These are phyloP conservation scores for Collybiopsis luxurians DNA, from an alignment of 768 basidiomycete species.

Conservation along the genomic window DNA sequence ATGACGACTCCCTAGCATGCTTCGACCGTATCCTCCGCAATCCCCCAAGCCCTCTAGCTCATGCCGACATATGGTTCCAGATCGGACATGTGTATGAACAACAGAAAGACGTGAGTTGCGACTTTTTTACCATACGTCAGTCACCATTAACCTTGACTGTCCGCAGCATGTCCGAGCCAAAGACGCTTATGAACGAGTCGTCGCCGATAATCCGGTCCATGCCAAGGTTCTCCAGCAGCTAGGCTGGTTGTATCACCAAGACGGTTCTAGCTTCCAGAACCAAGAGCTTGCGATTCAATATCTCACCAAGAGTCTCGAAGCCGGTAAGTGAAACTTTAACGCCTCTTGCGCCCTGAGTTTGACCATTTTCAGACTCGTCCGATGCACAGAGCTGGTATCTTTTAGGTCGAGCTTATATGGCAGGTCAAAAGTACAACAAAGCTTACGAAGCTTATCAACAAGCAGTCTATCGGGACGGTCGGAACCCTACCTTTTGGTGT, in stretches of 20 bases:
- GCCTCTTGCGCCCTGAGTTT: background rate
- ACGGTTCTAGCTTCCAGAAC: conserved; percentile 92
- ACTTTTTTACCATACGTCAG: background rate
- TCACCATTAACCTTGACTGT: background rate
- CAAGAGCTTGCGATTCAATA: conserved; percentile 93
- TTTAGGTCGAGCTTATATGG: conserved; percentile 97
- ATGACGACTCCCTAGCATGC: conserved; percentile 81
- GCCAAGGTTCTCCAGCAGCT: conserved; percentile 98
- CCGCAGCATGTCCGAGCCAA: conserved; percentile 84
- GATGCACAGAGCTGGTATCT: conserved; percentile 99
- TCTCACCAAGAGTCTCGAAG: conserved; percentile 92
- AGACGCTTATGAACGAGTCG: conserved; percentile 95
- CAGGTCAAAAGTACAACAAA: conserved; percentile 97
- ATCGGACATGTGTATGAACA: conserved; percentile 99
- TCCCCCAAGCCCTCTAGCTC: conserved; percentile 92
- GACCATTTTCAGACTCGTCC: conserved; percentile 63
- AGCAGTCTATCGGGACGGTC: conserved; percentile 97
- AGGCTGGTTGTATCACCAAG: conserved; percentile 97
- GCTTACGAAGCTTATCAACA: conserved; percentile 99
- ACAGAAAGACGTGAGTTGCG: conserved; percentile 83
- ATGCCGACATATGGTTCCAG: conserved; percentile 99
- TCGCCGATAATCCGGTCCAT: conserved; percentile 88
- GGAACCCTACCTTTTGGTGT: conserved; percentile 99
- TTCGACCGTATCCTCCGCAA: conserved; percentile 96
- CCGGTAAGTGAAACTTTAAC: conserved; percentile 54